Conservation (phyloP, 2,329 filamentous ascomycete genomes). For the Knufia petricola region DNA sequence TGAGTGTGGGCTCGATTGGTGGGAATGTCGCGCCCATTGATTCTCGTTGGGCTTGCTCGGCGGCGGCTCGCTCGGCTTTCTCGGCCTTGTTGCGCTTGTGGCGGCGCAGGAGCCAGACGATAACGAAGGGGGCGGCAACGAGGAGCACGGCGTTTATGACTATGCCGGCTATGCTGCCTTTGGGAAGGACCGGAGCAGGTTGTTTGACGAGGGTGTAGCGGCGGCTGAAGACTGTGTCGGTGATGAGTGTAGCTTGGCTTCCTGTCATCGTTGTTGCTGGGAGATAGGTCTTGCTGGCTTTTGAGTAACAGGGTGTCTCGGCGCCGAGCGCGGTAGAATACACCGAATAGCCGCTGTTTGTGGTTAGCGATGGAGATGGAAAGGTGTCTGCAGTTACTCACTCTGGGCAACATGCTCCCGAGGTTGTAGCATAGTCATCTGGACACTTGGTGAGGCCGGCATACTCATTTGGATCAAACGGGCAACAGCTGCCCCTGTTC, state of each 20-base stretch:
- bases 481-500: slow-evolving; percentile 19
- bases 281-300: slow-evolving; percentile 13
- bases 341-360: slow-evolving; percentile 21
- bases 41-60: slow-evolving; percentile 9
- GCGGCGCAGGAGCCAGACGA: slow-evolving; percentile 11
- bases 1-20: slow-evolving; percentile 16
- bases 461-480: slow-evolving; percentile 15
- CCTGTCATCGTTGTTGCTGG: slow-evolving; percentile 18
- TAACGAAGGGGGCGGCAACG: slow-evolving; percentile 4
- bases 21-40: slow-evolving; percentile 18
- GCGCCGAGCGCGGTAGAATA: slow-evolving; percentile 21
- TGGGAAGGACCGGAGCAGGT: slow-evolving; percentile 9
- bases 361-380: slow-evolving; percentile 10
- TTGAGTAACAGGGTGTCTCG: slow-evolving; percentile 22
- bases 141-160: slow-evolving; percentile 14
- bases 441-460: slow-evolving; percentile 20
- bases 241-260: slow-evolving; percentile 19
- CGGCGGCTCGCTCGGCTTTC: no score
- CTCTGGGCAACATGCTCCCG: slow-evolving; percentile 23
- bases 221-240: slow-evolving; percentile 22
- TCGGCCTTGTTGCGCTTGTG: slow-evolving; percentile 10
- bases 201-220: slow-evolving; percentile 15
- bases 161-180: slow-evolving; percentile 21
- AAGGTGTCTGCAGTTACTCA: slow-evolving; percentile 10
- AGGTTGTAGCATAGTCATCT: slow-evolving; percentile 22